Evolutionary conservation across 306 rosid genomes (phyloP).

Genomic region (Styphnolobium japonicum): DNA sequence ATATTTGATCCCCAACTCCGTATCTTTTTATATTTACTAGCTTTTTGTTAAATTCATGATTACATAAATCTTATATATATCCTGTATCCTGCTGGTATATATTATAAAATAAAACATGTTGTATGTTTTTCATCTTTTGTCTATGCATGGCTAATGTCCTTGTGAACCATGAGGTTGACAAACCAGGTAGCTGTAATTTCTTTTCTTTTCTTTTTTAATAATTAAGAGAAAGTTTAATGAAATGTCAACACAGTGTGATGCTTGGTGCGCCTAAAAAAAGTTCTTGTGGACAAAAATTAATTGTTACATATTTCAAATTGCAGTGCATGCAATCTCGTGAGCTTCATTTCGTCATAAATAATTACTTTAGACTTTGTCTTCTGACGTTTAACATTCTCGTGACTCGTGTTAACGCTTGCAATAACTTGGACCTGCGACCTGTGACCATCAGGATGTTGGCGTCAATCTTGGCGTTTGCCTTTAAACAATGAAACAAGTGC

Average conservation of each 20-base stretch:
- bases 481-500: too few species aligned
- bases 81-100: not conserved
- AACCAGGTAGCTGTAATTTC: not conserved
- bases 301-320: not conserved
- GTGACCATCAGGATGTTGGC: too few species aligned
- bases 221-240: not conserved
- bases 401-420: not conserved
- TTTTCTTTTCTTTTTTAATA: not conserved
- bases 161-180: conserved; percentile 36
- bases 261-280: not conserved
- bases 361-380: not conserved
- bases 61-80: too few species aligned
- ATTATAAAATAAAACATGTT: not conserved
- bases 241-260: conserved; percentile 17
- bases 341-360: not conserved
- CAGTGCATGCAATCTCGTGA: conserved; percentile 8
- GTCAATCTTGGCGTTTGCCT: too few species aligned
- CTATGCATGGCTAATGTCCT: not conserved
- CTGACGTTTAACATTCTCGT: not conserved
- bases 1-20: not conserved
- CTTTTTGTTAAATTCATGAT: not conserved
- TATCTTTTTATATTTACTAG: not conserved
- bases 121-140: not conserved
- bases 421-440: too few species aligned
- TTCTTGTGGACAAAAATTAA: not conserved